Evolutionary conservation across 192 early-diverging fungal species (phyloP), one percentile per base, ranked within the genome.

Genomic region (Obelidium mucronatum): DNA sequence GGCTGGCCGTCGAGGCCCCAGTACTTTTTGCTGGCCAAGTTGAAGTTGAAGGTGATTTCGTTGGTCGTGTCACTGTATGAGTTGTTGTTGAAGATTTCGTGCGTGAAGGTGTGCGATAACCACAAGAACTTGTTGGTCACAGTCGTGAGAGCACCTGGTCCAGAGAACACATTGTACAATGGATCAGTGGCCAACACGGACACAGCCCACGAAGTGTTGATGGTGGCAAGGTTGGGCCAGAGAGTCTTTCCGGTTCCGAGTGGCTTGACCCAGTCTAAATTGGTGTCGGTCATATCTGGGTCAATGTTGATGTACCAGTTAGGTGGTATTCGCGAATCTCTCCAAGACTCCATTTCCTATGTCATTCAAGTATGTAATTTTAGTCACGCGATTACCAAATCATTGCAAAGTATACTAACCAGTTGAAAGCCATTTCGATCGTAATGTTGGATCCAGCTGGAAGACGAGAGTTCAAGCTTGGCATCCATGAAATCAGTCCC

Each of bases 341-440:
- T 77, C 70, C 26, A 84, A 31, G 39, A 86, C 48, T 44, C 83
- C 83, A 54, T 83, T 86, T 6, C 72, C 68, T 71, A 15, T n/a
- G n/a, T n/a, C n/a, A n/a, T n/a, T n/a, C n/a, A n/a, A n/a, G n/a
- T n/a, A n/a, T n/a, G n/a, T n/a, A n/a, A n/a, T n/a, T n/a, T n/a
- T n/a, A n/a, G n/a, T n/a, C n/a, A n/a, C n/a, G n/a, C n/a, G n/a
- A n/a, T n/a, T n/a, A n/a, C n/a, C n/a, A n/a, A n/a, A n/a, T n/a
- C n/a, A n/a, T n/a, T n/a, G n/a, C n/a, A n/a, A n/a, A n/a, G n/a
- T n/a, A n/a, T n/a, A n/a, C 52, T 82, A 82, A 13, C 64, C 59
- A 30, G 8, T 61, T 61, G 59, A 26, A n/a, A n/a, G 59, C 24
- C n/a, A n/a, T n/a, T n/a, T n/a, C n/a, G n/a, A n/a, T n/a, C n/a